Base-by-base conservation (phyloP, 1,284 basidiomycete species). In the Xanthoconium separans region DNA sequence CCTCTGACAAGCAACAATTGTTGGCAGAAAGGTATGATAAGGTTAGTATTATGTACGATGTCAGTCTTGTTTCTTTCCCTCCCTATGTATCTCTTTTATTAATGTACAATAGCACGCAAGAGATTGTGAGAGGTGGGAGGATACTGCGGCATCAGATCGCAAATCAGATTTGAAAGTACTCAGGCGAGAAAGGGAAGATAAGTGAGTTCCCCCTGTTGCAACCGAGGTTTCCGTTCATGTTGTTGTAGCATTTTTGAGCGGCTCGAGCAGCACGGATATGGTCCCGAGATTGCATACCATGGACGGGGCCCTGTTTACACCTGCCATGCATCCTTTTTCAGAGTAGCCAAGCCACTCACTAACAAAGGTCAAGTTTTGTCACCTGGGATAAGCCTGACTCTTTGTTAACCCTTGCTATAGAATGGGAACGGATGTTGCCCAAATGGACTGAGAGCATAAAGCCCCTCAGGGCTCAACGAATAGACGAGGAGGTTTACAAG, bases 401-500 rank as follows among this genome's bases (percentile, higher is more conserved):
- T n/a, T 2, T 18, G 22, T 22, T 51, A 33, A 55, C 50, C 10
- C 9, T n/a, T 6, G 30, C 12, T 29, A 60, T 15, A 60, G 54
- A 39, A 12, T 39, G 37, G 37, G 10, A 27, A 27, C 11, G 10
- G 3, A 40, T 57, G 10, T 46, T 48, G 51, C 54, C 58, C 6
- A 18, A 36, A n/a, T 58, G 52, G 30, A 29, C 34, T 1, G 20
- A 42, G 13, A 41, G 22, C 12, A 56, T 63, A 63, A 29, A 39
- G 3, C 3, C 34, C 2, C 45, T 51, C 12, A 49, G 58, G 29
- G 37, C 15, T 20, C 18, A 13, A 24, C 43, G 52, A 39, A 15
- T 58, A 12, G 53, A 65, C 2, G 4, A 10, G 4, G 31, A 12
- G 6, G 58, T 65, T 7, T 64, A 57, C 22, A 18, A 9, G 20